Base-by-base conservation (phyloP, 176 grass and related monocot genomes). In the Avena eriantha region DNA sequence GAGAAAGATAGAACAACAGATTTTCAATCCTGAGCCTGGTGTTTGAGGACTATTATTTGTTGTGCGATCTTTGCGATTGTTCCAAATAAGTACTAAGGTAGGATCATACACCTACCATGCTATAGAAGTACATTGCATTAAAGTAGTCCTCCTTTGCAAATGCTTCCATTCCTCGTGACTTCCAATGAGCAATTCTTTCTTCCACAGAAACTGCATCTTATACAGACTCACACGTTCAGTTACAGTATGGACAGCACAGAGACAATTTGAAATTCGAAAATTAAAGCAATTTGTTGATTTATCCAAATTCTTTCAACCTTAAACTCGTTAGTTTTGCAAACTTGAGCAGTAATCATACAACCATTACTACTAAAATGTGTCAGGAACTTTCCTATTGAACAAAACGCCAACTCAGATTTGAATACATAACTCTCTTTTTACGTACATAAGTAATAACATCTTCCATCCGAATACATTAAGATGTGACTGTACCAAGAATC, bases 121-220 rank as follows among this genome's bases (percentile, higher is more conserved):
- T 2, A 76, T 76, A 83, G 23, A 50, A 73, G 54, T 67, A 11
- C 8, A 81, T 73, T 15, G 86, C 79, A 83, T 69, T 73, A 48
- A 80, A 49, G 50, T 81, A 88, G 11, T 82, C 86, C 26, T 41
- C 23, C 73, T 63, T 83, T 41, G 66, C 45, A 54, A 88, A 76
- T 67, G 80, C 78, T 73, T 88, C 68, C 36, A 31, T 56, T 46
- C 55, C 80, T 73, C 26, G 41, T 34, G 69, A 75, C 41, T 73
- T 88, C 56, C 36, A 17, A 49, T 43, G 17, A 43, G 69, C 26
- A 49, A 88, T 51, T 83, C 36, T 39, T 39, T 39, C 36, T 39
- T 39, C 36, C 36, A 39, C 36, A 39, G 36, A 39, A 39, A 39
- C 36, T 1, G 5, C 36, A 5, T 39, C 36, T 5, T 39, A 5